Conservation (phyloP, 176 grass and related monocot genomes). For the Urochloa ruziziensis region DNA sequence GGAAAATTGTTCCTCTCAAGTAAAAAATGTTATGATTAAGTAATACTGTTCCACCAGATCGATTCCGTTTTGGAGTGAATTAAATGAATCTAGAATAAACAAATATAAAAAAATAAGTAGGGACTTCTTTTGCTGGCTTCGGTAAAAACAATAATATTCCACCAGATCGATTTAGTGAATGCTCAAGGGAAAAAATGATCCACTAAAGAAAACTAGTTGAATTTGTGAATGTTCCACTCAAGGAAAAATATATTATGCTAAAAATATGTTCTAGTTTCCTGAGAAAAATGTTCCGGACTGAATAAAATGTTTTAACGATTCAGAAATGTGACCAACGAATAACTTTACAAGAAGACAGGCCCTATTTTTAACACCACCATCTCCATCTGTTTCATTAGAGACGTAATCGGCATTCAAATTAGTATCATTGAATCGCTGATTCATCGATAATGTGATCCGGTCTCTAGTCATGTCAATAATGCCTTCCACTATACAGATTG, state of each 20-base stretch:
- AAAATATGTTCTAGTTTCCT: neutral
- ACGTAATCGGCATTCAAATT: neutral
- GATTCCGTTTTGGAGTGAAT: too few species aligned
- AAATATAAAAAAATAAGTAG: too few species aligned
- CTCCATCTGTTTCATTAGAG: neutral
- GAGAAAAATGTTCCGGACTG: neutral
- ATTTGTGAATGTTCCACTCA: neutral
- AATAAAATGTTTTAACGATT: too few species aligned
- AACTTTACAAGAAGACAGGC: neutral
- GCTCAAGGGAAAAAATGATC: too few species aligned
- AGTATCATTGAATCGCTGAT: neutral
- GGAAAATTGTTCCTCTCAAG: too few species aligned
- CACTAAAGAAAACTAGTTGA: neutral
- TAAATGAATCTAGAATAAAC: too few species aligned
- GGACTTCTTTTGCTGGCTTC: too few species aligned
- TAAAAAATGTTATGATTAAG: too few species aligned
- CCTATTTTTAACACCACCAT: neutral
- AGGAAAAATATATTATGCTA: too few species aligned
- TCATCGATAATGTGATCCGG: neutral
- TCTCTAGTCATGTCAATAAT: neutral
- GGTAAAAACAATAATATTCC: too few species aligned
- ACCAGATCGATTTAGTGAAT: too few species aligned
- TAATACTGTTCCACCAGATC: too few species aligned
- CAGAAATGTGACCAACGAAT: neutral
- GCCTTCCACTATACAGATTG: neutral